Evolutionary conservation across 1,284 basidiomycete species (phyloP), one percentile per base, ranked within the genome.

Genomic region (Rhodotorula sp.): DNA sequence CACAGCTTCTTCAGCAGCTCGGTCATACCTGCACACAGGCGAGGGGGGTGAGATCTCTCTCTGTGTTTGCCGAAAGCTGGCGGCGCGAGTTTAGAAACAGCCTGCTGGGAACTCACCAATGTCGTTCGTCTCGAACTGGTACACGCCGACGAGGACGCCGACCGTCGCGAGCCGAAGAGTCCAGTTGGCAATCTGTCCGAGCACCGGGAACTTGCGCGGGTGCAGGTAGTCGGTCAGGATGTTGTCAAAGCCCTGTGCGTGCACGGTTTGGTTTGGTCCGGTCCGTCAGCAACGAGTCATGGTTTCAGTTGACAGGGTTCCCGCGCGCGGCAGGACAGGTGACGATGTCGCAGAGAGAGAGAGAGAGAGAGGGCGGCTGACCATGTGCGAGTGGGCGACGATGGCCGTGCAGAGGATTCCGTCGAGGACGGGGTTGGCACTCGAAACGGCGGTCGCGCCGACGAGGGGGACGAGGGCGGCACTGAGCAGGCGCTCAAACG

Each of bases 111-210:
- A 55, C 88, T 75, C 75, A 93, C 95, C 95, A 78, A 98, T 88
- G 79, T 98, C 95, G 81, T 95, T 92, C 56, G 94, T 96, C 84
- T 96, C 95, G 85, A 96, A 96, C 81, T 95, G 90, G 83, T 97
- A 99, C 8, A 98, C 85, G 54, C 96, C 95, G 75, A 92, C 88
- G 66, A 96, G 85, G 22, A 90, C 88, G n/a, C 87, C 89, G 55
- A 91, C 87, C 44, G 95, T 97, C 6, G 87, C 83, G 22, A 87
- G 82, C 65, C 93, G 86, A 68, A 98, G 84, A 14, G 84, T 80
- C 95, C 95, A 98, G 45, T 84, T 87, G 33, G 82, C 78, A 65
- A 89, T 71, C 3, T 85, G 87, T 24, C 92, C 94, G 68, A 92
- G 71, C 58, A 88, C 77, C 42, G 91, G 91, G 86, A 91, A 96